Percentiles rank a stretch among this genome's conserved stretches.
phyloP scores from a whole-genome alignment of 148 eudicot genomes.

The Rhododendron kiyosumense region DNA sequence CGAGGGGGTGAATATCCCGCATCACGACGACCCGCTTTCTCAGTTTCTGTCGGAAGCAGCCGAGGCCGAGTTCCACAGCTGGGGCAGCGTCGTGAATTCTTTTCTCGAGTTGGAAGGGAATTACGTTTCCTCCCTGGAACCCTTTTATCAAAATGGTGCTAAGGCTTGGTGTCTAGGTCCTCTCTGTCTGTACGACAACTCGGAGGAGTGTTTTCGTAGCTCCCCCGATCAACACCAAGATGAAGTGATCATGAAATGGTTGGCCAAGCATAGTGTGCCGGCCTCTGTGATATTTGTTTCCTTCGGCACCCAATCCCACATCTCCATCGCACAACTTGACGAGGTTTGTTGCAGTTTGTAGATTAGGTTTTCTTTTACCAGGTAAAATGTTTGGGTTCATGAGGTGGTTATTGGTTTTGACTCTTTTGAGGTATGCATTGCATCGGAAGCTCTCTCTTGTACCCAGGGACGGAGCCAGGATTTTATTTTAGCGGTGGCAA shows the following conservation, averaged over 20 bases:
- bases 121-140: constrained; percentile 7
- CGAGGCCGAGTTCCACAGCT: constrained; percentile 8
- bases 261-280: background rate
- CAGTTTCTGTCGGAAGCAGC: constrained; percentile 3
- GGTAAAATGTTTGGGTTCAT: too few species aligned
- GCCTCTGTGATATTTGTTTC: constrained; percentile 19
- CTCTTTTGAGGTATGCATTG: too few species aligned
- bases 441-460: too few species aligned
- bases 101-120: constrained; percentile 25
- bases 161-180: constrained; percentile 37
- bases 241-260: constrained; percentile 13
- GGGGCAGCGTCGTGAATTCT: constrained; percentile 27
- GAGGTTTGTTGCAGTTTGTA: constrained; percentile 10
- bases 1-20: background rate
- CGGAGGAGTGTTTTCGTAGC: background rate
- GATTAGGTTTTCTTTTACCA: too few species aligned
- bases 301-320: constrained; percentile 27
- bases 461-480: too few species aligned
- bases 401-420: too few species aligned
- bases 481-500: too few species aligned
- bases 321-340: constrained; percentile 23
- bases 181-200: constrained; percentile 12
- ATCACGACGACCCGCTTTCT: background rate
- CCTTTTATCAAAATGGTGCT: constrained; percentile 7
- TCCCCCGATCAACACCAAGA: background rate